A percentile compares a stretch with the other conserved stretches of the same genome.
These are phyloP conservation scores for Globisporangium megalacanthum DNA, from an alignment of 352 stramenopile genomes.

Conservation along the genomic window DNA sequence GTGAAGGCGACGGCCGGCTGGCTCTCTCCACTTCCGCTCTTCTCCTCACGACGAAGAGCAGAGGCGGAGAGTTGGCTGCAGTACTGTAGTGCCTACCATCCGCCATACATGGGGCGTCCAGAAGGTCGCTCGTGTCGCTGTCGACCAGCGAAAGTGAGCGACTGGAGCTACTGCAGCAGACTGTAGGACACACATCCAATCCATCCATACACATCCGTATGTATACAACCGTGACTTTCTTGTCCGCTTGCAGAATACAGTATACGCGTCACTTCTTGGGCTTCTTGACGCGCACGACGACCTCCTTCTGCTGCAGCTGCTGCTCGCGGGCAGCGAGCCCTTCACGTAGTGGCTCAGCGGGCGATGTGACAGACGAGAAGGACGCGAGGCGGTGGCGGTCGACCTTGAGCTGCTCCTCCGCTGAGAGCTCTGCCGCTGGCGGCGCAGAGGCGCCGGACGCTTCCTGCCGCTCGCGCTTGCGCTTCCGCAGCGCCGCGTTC, in stretches of 20 bases:
- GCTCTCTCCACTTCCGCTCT: neutral
- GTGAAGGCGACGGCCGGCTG: neutral
- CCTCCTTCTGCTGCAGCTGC: constrained; percentile 7
- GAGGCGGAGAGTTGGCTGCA: neutral
- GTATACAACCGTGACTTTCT: constrained; percentile 10
- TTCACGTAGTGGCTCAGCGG: constrained; percentile 39
- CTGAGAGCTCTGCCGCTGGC: constrained; percentile 16
- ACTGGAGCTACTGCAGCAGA: neutral
- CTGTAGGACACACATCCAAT: neutral
- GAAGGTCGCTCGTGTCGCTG: neutral
- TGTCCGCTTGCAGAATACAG: constrained; percentile 5
- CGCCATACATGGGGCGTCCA: too few species aligned
- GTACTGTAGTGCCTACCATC: too few species aligned
- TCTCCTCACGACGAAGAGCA: constrained; percentile 7
- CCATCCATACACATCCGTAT: neutral
- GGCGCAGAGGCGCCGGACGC: constrained; percentile 8
- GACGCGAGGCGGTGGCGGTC: constrained; percentile 61
- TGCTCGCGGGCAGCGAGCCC: constrained; percentile 22
- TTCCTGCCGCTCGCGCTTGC: constrained; percentile 55
- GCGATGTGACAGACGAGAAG: constrained; percentile 63
- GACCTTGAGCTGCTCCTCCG: constrained; percentile 56
- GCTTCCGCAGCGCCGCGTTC: constrained; percentile 58
- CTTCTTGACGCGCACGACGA: constrained; percentile 20
- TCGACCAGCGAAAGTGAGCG: neutral
- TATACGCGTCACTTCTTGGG: constrained; percentile 3